These are phyloP conservation scores for Fraxinus albicans DNA, from an alignment of 305 asterid genomes.

Conservation along the genomic window DNA sequence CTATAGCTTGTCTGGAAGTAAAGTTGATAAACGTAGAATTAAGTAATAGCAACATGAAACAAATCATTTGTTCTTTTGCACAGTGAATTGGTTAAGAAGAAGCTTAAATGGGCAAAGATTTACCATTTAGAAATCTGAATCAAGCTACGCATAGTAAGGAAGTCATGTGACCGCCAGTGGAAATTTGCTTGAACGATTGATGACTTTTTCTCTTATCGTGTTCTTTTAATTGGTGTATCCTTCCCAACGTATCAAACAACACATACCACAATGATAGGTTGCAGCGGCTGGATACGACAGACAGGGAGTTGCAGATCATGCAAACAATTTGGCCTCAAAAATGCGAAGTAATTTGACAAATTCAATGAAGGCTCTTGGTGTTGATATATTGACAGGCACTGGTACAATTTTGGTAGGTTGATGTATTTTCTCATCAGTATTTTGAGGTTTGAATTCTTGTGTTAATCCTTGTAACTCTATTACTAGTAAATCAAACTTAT, in stretches of 20 bases:
- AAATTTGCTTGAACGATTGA: conserved; percentile 7
- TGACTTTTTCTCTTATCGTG: neutral
- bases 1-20: conserved; percentile 1
- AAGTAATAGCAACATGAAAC: neutral
- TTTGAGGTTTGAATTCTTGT: neutral
- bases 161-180: neutral
- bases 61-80: conserved; percentile 3
- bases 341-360: conserved; percentile 88
- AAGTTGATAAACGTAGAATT: neutral
- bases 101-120: conserved; percentile 1
- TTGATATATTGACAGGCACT: conserved; percentile 85
- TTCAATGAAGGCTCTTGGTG: conserved; percentile 91
- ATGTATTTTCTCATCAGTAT: conserved; percentile 11
- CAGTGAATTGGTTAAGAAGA: conserved; percentile 4
- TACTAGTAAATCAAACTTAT: neutral
- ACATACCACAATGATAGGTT: conserved; percentile 51
- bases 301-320: conserved; percentile 96
- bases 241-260: conserved; percentile 20
- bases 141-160: neutral
- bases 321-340: conserved; percentile 90
- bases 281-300: conserved; percentile 95
- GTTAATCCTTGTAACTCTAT: neutral
- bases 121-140: conserved; percentile 9
- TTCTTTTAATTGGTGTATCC: neutral
- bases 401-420: conserved; percentile 82